Conservation (phyloP, 1,139 yeast genomes). For the Blastobotrys persicus region DNA sequence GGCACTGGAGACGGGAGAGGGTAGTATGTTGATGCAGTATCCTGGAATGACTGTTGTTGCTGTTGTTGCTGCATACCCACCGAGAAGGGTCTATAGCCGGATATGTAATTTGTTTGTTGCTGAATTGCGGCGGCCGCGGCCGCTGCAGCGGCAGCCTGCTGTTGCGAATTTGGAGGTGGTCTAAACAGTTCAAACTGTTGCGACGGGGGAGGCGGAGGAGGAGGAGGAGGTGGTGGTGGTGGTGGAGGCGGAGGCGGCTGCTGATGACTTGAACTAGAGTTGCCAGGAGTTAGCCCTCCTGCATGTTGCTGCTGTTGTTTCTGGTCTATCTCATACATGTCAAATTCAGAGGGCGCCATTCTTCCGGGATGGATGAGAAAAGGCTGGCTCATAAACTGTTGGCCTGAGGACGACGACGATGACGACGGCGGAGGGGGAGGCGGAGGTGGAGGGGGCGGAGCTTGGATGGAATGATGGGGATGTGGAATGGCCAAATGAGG, state of each 20-base stretch:
- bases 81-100: slow-evolving; percentile 7
- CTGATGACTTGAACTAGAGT: slow-evolving; percentile 19
- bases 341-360: neutral
- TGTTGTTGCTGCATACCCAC: neutral
- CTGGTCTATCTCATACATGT: slow-evolving; percentile 6
- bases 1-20: slow-evolving; percentile 3
- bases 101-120: neutral
- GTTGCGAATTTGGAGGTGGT: slow-evolving; percentile 8
- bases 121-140: slow-evolving; percentile 22
- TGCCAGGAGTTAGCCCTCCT: too few relatives aligned
- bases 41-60: neutral
- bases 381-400: slow-evolving; percentile 2
- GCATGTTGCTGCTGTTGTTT: slow-evolving; percentile 17
- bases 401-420: neutral
- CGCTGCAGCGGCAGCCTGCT: slow-evolving; percentile 20
- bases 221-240: slow-evolving; percentile 21
- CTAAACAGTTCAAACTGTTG: slow-evolving; percentile 18
- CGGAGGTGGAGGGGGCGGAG: slow-evolving; percentile 3
- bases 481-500: neutral
- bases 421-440: slow-evolving; percentile 2
- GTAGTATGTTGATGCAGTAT: slow-evolving; percentile 1
- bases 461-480: neutral
- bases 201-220: slow-evolving; percentile 21
- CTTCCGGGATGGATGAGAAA: neutral
- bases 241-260: slow-evolving; percentile 20